These are phyloP conservation scores for Suillus subaureus DNA, from an alignment of 768 basidiomycete genomes.

Conservation along the genomic window DNA sequence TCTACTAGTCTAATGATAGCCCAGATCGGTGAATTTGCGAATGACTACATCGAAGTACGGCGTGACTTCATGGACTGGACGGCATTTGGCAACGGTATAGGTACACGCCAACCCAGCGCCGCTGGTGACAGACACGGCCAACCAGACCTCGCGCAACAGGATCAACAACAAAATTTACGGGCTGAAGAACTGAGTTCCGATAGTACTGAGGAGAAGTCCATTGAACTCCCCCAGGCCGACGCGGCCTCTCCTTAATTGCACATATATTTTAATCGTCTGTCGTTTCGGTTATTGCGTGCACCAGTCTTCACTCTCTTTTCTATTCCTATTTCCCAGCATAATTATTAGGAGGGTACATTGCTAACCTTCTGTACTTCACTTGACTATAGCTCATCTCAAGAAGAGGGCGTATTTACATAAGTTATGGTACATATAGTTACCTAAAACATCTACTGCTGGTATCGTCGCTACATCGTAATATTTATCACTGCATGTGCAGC, in stretches of 20 bases:
- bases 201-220: neutral
- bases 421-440: neutral
- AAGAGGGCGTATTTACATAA: neutral
- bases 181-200: conserved; percentile 16
- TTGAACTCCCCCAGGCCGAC: neutral
- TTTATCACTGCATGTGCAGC: neutral
- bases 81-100: conserved; percentile 29
- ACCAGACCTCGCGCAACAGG: conserved; percentile 26
- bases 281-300: neutral
- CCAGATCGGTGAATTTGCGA: conserved; percentile 71
- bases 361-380: neutral
- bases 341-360: neutral
- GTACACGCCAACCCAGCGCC: conserved; percentile 6
- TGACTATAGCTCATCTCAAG: neutral
- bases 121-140: conserved; percentile 44
- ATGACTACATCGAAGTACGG: conserved; percentile 69
- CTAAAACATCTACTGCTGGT: neutral
- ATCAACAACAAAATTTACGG: neutral
- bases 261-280: neutral
- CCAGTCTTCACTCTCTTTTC: neutral
- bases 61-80: conserved; percentile 63
- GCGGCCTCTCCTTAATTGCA: neutral
- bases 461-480: neutral
- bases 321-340: neutral
- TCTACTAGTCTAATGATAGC: neutral